These are phyloP conservation scores for Podospora fimiseda DNA, from an alignment of 495 filamentous ascomycete species.

Conservation along the genomic window DNA sequence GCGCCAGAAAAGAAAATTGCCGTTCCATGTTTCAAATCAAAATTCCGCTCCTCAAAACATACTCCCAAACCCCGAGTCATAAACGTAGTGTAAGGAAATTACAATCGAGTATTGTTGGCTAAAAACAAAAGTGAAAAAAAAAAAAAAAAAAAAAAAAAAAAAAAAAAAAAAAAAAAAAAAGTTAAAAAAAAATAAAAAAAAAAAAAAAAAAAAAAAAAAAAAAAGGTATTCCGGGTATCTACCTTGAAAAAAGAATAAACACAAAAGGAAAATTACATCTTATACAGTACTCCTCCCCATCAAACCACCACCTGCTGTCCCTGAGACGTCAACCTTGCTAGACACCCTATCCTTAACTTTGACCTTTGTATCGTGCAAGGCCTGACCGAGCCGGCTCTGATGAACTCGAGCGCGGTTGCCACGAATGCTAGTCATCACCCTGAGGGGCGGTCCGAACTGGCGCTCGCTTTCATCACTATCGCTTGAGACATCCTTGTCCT, in stretches of 20 bases:
- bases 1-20: too few species aligned
- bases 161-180: neutral
- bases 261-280: neutral
- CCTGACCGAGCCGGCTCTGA: constrained; percentile 21
- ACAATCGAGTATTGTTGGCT: too few species aligned
- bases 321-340: constrained; percentile 4
- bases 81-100: too few species aligned
- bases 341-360: constrained; percentile 17
- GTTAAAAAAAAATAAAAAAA: neutral
- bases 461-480: constrained; percentile 9
- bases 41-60: too few species aligned
- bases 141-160: neutral
- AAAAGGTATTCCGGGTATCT: too few species aligned
- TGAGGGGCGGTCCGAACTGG: constrained; percentile 10
- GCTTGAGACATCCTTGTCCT: neutral
- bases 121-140: neutral
- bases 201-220: neutral
- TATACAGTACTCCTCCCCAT: neutral
- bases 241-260: too few species aligned
- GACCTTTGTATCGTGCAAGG: constrained; percentile 25
- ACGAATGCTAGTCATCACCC: constrained; percentile 18
- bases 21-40: too few species aligned
- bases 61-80: too few species aligned
- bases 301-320: neutral
- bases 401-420: constrained; percentile 19